These are phyloP conservation scores for Westerdykella ornata DNA, from an alignment of 2,329 filamentous ascomycete genomes.

Conservation along the genomic window DNA sequence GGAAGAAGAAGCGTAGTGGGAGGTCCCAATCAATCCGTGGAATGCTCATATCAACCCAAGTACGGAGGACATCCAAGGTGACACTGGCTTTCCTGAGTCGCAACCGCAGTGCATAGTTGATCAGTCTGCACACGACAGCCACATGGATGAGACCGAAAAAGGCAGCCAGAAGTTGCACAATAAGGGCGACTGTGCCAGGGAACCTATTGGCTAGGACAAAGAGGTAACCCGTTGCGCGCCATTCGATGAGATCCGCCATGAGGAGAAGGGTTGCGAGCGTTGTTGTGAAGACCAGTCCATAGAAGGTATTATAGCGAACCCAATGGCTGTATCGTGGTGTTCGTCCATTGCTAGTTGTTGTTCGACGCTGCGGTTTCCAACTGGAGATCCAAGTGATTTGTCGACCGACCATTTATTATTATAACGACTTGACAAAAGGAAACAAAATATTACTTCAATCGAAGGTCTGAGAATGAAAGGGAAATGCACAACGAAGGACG, in stretches of 20 bases:
- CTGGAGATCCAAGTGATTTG: slow-evolving; percentile 16
- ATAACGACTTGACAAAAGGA: neutral
- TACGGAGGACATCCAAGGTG: slow-evolving; percentile 21
- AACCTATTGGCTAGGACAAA: slow-evolving; percentile 16
- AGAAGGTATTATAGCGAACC: slow-evolving; percentile 23
- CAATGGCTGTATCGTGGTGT: slow-evolving; percentile 17
- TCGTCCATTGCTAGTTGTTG: slow-evolving; percentile 11
- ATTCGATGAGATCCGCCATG: slow-evolving; percentile 15
- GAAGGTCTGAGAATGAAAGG: neutral
- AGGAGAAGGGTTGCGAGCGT: slow-evolving; percentile 14
- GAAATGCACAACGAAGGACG: neutral
- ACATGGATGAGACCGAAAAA: slow-evolving; percentile 26
- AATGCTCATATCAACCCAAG: slow-evolving; percentile 24
- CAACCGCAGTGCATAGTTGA: slow-evolving; percentile 25
- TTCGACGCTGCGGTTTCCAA: slow-evolving; percentile 4
- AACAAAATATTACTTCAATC: neutral
- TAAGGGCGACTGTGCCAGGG: slow-evolving; percentile 19
- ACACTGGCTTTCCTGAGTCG: slow-evolving; percentile 20
- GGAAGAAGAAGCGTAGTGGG: slow-evolving; percentile 25
- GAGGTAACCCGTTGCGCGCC: slow-evolving; percentile 16
- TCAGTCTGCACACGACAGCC: slow-evolving; percentile 21
- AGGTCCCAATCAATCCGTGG: slow-evolving; percentile 24
- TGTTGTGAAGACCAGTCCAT: slow-evolving; percentile 22
- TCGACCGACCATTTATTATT: slow-evolving; percentile 1
- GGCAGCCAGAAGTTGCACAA: slow-evolving; percentile 21